Conservation (phyloP, 768 basidiomycete species). For the Calocera viscosa region DNA sequence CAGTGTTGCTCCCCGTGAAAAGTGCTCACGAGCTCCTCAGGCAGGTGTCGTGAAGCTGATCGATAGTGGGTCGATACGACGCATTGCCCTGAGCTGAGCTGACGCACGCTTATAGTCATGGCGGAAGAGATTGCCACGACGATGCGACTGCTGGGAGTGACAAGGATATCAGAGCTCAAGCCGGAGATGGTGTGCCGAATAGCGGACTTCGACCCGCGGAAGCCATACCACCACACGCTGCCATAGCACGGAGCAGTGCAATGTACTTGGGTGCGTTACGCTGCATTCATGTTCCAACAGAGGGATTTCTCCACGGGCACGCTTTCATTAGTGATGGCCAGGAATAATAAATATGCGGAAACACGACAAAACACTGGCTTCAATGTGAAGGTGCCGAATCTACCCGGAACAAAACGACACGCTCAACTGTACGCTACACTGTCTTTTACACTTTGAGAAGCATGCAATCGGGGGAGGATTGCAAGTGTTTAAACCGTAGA, state of each 20-base stretch:
- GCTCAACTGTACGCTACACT: too few species aligned
- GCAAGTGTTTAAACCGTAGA: too few species aligned
- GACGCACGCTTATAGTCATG: slow-evolving; percentile 18
- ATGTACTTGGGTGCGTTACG: too few species aligned
- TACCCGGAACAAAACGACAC: too few species aligned
- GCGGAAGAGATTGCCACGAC: slow-evolving; percentile 26
- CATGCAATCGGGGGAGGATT: too few species aligned
- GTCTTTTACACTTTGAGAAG: too few species aligned
- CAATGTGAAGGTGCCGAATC: too few species aligned
- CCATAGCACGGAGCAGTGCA: background rate
- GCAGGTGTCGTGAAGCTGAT: background rate
- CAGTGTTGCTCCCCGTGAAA: background rate
- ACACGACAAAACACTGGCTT: background rate
- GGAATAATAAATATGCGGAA: background rate
- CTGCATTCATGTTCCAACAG: too few species aligned
- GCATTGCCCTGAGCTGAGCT: background rate
- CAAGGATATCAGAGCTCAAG: slow-evolving; percentile 20
- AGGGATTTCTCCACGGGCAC: too few species aligned
- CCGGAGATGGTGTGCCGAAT: slow-evolving; percentile 25
- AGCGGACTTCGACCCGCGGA: slow-evolving; percentile 15
- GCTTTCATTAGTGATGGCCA: background rate
- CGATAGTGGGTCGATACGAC: background rate
- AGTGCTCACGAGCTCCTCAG: background rate
- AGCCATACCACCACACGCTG: background rate
- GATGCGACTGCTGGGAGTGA: slow-evolving; percentile 24